These are phyloP conservation scores for Phytophthora agathidicida DNA, from an alignment of 352 stramenopile species.

Conservation along the genomic window DNA sequence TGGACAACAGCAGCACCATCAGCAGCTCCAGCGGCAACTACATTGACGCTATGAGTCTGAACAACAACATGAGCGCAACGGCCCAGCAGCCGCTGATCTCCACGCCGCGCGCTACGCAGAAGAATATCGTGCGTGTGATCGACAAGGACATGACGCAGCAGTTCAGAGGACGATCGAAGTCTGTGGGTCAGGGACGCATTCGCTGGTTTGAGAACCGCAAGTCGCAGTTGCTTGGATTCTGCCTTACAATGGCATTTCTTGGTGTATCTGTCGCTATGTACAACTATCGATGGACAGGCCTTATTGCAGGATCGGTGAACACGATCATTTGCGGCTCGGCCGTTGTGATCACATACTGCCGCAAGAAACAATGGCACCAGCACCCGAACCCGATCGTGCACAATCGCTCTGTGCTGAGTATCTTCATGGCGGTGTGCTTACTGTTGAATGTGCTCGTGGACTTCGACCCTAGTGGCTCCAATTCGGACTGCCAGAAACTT, in stretches of 20 bases:
- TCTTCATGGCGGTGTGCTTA: slow-evolving; percentile 86
- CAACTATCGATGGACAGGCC: slow-evolving; percentile 86
- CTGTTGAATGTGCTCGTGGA: slow-evolving; percentile 85
- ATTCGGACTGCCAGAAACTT: slow-evolving; percentile 68
- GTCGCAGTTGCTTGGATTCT: slow-evolving; percentile 86
- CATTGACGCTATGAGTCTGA: slow-evolving; percentile 39
- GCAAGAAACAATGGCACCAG: slow-evolving; percentile 90
- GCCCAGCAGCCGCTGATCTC: slow-evolving; percentile 72
- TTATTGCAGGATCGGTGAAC: slow-evolving; percentile 89
- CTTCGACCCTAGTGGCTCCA: slow-evolving; percentile 67
- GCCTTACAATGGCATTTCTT: slow-evolving; percentile 86
- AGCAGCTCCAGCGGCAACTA: slow-evolving; percentile 48
- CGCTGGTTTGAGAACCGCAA: slow-evolving; percentile 91
- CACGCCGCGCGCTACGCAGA: slow-evolving; percentile 56
- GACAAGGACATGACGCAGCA: slow-evolving; percentile 91
- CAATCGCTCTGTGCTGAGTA: slow-evolving; percentile 82
- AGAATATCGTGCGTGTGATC: slow-evolving; percentile 89
- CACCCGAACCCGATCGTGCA: slow-evolving; percentile 91
- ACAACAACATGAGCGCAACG: slow-evolving; percentile 49
- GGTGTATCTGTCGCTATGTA: slow-evolving; percentile 88
- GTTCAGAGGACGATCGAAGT: slow-evolving; percentile 81
- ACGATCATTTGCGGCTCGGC: slow-evolving; percentile 88
- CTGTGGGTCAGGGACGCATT: slow-evolving; percentile 71
- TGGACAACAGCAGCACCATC: slow-evolving; percentile 56
- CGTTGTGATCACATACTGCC: slow-evolving; percentile 87